A percentile compares a stretch with the other conserved stretches of the same genome.
Evolutionary conservation across 2,329 filamentous ascomycete species (phyloP).

Genomic region (Parafenestella ontariensis): DNA sequence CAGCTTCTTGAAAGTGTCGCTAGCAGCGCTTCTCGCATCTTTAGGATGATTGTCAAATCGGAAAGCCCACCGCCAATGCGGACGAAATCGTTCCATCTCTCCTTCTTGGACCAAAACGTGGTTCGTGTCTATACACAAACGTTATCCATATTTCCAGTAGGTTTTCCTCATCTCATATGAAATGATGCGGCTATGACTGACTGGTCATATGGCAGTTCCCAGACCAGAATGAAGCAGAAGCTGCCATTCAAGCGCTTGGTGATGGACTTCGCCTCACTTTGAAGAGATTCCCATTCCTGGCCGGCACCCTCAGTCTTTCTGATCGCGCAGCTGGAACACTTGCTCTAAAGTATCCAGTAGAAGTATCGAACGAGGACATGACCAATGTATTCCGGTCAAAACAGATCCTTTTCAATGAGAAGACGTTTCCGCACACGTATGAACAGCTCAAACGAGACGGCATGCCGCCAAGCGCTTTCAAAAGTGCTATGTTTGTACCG

Average conservation of each 20-base stretch:
- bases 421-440: slow-evolving; percentile 34
- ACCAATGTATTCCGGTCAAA: slow-evolving; percentile 30
- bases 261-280: slow-evolving; percentile 34
- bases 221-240: slow-evolving; percentile 33
- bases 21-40: slow-evolving; percentile 21
- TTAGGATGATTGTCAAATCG: slow-evolving; percentile 38
- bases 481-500: slow-evolving; percentile 37
- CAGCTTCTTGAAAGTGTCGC: slow-evolving; percentile 20
- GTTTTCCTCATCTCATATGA: neutral
- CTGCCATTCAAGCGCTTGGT: slow-evolving; percentile 33
- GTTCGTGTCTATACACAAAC: slow-evolving; percentile 43
- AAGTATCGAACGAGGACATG: slow-evolving; percentile 24
- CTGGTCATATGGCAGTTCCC: slow-evolving; percentile 26
- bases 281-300: slow-evolving; percentile 38
- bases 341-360: slow-evolving; percentile 31
- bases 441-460: slow-evolving; percentile 37
- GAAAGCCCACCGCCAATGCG: slow-evolving; percentile 23
- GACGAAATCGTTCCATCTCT: slow-evolving; percentile 36
- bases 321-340: slow-evolving; percentile 34
- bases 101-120: slow-evolving; percentile 39
- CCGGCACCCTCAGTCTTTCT: slow-evolving; percentile 37
- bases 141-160: slow-evolving; percentile 39
- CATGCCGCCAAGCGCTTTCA: slow-evolving; percentile 44
- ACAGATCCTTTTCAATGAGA: slow-evolving; percentile 20
- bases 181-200: neutral